Conservation (phyloP, 345 rosid genomes). For the Camelina sativa region DNA sequence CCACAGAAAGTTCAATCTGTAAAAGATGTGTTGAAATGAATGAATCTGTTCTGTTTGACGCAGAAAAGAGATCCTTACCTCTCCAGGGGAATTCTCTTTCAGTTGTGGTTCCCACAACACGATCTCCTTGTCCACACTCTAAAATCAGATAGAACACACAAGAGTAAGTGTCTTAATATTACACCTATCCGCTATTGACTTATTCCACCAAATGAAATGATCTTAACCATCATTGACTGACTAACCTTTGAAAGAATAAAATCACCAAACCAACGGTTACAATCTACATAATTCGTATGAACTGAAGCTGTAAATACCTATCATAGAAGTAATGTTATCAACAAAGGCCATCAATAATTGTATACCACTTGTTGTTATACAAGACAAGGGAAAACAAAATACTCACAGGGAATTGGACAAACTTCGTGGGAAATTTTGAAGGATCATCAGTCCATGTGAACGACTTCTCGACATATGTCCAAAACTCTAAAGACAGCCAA, state of each 20-base stretch:
- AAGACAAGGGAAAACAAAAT: conserved; percentile 22
- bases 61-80: conserved; percentile 56
- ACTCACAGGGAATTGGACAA: conserved; percentile 95
- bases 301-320: conserved; percentile 94
- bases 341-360: background rate
- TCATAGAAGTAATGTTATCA: conserved; percentile 25
- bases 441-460: conserved; percentile 94
- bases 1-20: background rate
- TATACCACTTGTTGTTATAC: background rate
- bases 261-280: conserved; percentile 97
- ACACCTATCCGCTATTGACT: background rate
- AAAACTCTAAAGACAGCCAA: conserved; percentile 65
- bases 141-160: conserved; percentile 38
- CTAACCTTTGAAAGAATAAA: conserved; percentile 88
- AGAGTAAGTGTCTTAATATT: background rate
- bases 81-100: conserved; percentile 98
- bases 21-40: conserved; percentile 9
- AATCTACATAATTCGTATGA: conserved; percentile 94
- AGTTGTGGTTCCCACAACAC: conserved; percentile 92
- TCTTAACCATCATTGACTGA: conserved; percentile 6
- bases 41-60: background rate
- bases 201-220: conserved; percentile 21
- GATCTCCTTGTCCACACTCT: conserved; percentile 99
- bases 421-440: conserved; percentile 89
- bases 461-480: conserved; percentile 98